Base-by-base conservation (phyloP, 2,329 filamentous ascomycete genomes). In the Lachnellula occidentalis region DNA sequence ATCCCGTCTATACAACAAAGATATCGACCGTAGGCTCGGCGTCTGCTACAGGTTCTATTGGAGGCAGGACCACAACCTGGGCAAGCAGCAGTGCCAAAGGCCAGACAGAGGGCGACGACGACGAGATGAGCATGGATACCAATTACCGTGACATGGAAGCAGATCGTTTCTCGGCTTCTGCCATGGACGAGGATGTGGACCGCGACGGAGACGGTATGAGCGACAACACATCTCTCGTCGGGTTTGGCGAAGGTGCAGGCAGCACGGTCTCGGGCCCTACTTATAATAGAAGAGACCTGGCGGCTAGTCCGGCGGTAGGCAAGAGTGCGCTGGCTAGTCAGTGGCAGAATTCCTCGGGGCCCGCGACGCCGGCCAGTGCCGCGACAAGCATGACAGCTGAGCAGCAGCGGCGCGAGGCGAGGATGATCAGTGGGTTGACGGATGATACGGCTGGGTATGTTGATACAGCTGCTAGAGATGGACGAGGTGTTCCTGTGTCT, bases 11-110 rank as follows among this genome's bases (percentile, higher is more conserved):
- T 60, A 79, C 75, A 58, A 92, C 75, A 73, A 90, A 80, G 83
- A 94, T 85, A 73, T 94, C 88, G 74, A 97, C 92, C 0, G 92
- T 96, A 22, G 92, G 92, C 55, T 90, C 87, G 47, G 92, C 92
- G 27, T 92, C 88, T 61, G 92, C 92, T 2, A 96, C 92, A 0
- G 88, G 87, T 54, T 91, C 87, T 62, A 77, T 86, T 14, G 86
- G 85, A 46, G 86, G 82, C 14, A 78, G 83, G 55, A 69, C 67
- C 2, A 86, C 70, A 2, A 74, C 83, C 2, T 87, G 84, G 85
- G 82, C 83, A n/a, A 81, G 78, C 58, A 79, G 80, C 34, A 86
- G 82, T 66, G 74, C 68, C 15, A 72, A 69, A 5, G 72, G 70
- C 22, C 76, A 84, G 58, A 73, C 76, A 5, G 82, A 78, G 55